Conservation (phyloP, 345 rosid species). For the Rhizophora apiculata region DNA sequence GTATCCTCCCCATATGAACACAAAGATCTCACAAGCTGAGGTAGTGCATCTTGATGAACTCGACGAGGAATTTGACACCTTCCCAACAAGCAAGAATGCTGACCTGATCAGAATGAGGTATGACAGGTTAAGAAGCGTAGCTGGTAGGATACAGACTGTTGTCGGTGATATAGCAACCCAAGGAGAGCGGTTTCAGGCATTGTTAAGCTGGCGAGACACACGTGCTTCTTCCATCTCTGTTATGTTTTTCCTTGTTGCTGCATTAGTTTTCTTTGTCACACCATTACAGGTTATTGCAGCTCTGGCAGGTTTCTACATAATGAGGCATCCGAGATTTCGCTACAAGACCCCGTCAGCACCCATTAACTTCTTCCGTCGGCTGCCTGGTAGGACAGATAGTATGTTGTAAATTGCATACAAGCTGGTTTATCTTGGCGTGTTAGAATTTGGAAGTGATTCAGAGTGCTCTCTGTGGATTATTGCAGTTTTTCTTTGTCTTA, state of each 20-base stretch:
- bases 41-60: constrained; percentile 31
- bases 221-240: constrained; percentile 29
- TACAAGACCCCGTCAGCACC: constrained; percentile 29
- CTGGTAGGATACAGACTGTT: constrained; percentile 35
- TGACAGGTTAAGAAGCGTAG: constrained; percentile 29
- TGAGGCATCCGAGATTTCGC: constrained; percentile 39
- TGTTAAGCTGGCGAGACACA: constrained; percentile 35
- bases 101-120: constrained; percentile 34
- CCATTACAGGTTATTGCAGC: constrained; percentile 35
- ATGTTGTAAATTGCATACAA: constrained; percentile 21
- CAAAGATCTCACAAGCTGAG: constrained; percentile 35
- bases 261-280: constrained; percentile 31
- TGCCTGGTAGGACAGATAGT: constrained; percentile 31
- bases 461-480: no score
- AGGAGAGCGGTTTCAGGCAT: constrained; percentile 34
- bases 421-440: constrained; percentile 3
- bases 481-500: no score
- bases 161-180: constrained; percentile 38
- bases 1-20: constrained; percentile 37
- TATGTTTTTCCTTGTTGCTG: constrained; percentile 25
- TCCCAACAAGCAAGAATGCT: constrained; percentile 31
- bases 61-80: constrained; percentile 35
- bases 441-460: constrained; percentile 11
- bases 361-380: constrained; percentile 32
- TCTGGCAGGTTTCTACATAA: constrained; percentile 27